Evolutionary conservation across 768 basidiomycete species (phyloP), one percentile per base, ranked within the genome.

Genomic region (Termitomyces sp.): DNA sequence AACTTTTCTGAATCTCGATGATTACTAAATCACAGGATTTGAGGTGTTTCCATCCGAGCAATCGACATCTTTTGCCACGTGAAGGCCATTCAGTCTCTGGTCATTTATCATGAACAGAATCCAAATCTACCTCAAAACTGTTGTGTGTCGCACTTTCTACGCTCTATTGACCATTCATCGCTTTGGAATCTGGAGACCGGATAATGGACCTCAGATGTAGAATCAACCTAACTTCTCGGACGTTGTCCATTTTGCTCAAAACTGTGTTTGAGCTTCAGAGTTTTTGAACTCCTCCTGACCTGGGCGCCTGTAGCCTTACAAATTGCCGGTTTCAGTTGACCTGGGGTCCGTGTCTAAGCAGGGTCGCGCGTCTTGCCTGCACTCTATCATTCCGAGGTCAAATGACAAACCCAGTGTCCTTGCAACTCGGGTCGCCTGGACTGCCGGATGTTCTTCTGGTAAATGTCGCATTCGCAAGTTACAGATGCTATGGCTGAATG

Each of bases 381-480:
- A 18, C 7, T 20, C 23, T 10, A 36, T 28, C 46, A 1, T 38
- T 20, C 23, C 23, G 20, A 38, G 38, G 40, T 50, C 59, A 55
- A 55, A 33, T 55, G 53, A 23, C 26, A 13, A 23, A 44, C 20
- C 32, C 40, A 14, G 1, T 30, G 33, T 23, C 38, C 33, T 50
- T 53, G 41, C 10, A 28, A 43, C 2, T n/a, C n/a, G 9, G 41
- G 41, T n/a, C n/a, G n/a, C 9, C 49, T 18, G 32, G 23, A 35
- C 23, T 33, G 50, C 47, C 62, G 62, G 60, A 58, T 58, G 36
- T 61, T 61, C 46, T n/a, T 66, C 65, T 64, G 61, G 28, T 48
- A 66, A 62, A 60, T 30, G 28, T 63, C 63, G 64, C 62, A 14
- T 30, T 44, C n/a, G 33, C 55, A 53, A 49, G 44, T 46, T 13